Evolutionary conservation across 805 yeast species (phyloP).

Genomic region (Saccharomycopsis capsularis): DNA sequence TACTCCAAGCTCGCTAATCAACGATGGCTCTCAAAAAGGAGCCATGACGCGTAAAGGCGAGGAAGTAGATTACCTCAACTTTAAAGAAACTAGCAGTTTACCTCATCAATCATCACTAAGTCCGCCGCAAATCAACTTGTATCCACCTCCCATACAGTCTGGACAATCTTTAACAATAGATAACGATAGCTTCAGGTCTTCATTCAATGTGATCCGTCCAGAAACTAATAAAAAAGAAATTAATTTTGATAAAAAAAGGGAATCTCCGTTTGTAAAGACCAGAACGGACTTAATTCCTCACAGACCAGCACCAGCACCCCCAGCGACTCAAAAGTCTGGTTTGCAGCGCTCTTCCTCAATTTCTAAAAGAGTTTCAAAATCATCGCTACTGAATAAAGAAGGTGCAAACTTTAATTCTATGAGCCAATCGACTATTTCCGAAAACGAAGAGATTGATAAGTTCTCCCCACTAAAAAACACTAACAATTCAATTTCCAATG

Average conservation of each 20-base stretch:
- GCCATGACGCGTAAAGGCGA: constrained; percentile 24
- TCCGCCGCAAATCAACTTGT: constrained; percentile 10
- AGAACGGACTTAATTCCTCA: constrained; percentile 36
- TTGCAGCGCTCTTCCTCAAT: constrained; percentile 9
- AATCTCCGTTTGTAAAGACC: constrained; percentile 60
- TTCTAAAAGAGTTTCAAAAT: constrained; percentile 3
- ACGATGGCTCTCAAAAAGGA: constrained; percentile 31
- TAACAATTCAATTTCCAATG: background rate
- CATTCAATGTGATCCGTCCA: constrained; percentile 61
- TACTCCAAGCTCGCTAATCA: constrained; percentile 63
- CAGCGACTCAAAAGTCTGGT: constrained; percentile 2
- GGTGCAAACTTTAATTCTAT: background rate
- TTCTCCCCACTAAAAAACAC: background rate
- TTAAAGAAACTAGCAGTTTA: constrained; percentile 33
- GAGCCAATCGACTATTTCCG: background rate
- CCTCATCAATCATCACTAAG: background rate
- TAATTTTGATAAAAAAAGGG: constrained; percentile 73
- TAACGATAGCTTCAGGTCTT: constrained; percentile 27
- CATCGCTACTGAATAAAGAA: constrained; percentile 2
- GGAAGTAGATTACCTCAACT: constrained; percentile 46
- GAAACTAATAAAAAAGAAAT: constrained; percentile 58
- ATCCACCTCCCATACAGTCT: constrained; percentile 9
- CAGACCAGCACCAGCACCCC: constrained; percentile 21
- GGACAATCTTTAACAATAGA: background rate
- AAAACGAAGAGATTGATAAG: background rate